phyloP scores from a whole-genome alignment of 2,329 filamentous ascomycete genomes.

The Talaromyces marneffei region DNA sequence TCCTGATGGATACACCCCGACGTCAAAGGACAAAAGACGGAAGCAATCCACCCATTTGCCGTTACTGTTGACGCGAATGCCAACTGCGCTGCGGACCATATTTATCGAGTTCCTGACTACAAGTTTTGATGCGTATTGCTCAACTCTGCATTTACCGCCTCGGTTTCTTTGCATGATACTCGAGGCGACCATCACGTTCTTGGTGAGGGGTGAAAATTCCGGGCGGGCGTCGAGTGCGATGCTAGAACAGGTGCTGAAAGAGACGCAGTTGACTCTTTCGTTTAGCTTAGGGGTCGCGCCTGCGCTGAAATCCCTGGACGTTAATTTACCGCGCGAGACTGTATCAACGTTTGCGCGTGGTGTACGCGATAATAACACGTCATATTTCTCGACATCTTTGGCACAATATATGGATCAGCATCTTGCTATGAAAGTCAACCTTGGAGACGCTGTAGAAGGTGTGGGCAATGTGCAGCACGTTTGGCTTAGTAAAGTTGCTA shows the following conservation, averaged over 20 bases:
- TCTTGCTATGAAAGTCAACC: constrained; percentile 36
- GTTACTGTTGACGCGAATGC: constrained; percentile 47
- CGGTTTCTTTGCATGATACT: constrained; percentile 41
- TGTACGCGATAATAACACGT: constrained; percentile 14
- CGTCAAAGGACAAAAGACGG: constrained; percentile 7
- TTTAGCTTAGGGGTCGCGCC: constrained; percentile 33
- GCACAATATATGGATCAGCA: constrained; percentile 33
- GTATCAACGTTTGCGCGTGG: constrained; percentile 21
- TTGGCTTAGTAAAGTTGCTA: constrained; percentile 34
- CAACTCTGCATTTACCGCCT: constrained; percentile 40
- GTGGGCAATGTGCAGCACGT: constrained; percentile 21
- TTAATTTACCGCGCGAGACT: constrained; percentile 29
- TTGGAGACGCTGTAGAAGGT: constrained; percentile 17
- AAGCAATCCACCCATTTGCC: constrained; percentile 45
- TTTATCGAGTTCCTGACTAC: constrained; percentile 46
- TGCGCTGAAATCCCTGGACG: constrained; percentile 28
- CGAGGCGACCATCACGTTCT: constrained; percentile 32
- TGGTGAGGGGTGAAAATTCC: constrained; percentile 11
- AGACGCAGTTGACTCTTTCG: constrained; percentile 36
- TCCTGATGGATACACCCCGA: constrained; percentile 18
- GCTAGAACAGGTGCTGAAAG: constrained; percentile 31
- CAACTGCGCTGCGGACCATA: constrained; percentile 44
- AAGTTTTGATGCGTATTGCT: constrained; percentile 47
- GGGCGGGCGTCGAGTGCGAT: constrained; percentile 11
- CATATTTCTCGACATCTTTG: constrained; percentile 25